Evolutionary conservation across 2,329 filamentous ascomycete genomes (phyloP), one percentile per base, ranked within the genome.

Genomic region (Talaromyces sp.): DNA sequence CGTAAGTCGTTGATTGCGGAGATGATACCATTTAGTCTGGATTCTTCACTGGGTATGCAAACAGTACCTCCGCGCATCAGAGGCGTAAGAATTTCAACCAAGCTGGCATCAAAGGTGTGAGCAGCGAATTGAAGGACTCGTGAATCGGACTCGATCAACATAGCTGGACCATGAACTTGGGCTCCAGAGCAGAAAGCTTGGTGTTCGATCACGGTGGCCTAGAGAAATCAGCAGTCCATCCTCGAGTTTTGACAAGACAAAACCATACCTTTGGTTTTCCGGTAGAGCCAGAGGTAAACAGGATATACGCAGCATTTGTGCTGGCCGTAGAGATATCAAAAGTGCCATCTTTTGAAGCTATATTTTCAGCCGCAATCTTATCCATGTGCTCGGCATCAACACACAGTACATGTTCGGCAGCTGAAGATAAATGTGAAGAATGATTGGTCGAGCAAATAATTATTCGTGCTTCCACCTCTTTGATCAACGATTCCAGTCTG

Each of bases 141-240:
- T 3, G 87, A 88, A 0, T 81, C 74, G 0, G 79, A 10, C 80
- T 80, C 65, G 75, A 85, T 3, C 81, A 80, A 6, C 87, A 78
- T 0, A 82, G 81, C 0, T 78, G 74, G 0, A 81, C 85, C 66
- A 87, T 85, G 1, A 81, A 80, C 14, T 82, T 73, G 31, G 85
- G 83, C 9, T 82, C 82, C 64, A 11, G 87, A 86, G 1, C 86
- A 83, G 14, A 88, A 81, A 0, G 87, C 83, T 0, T 79, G 77
- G 69, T 91, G 89, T 11, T 85, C 85, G 66, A 89, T 84, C 58
- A 88, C 82, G n/a, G 88, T 85, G 3, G 87, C 88, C 77, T 79
- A 62, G 3, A 14, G 13, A 10, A 24, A 52, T 64, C 50, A 64
- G 62, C 62, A 73, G n/a, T 80, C 77, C 0, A 81, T 79, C 96